Evolutionary conservation across 768 basidiomycete genomes (phyloP), one percentile per base, ranked within the genome.

Genomic region (Calocybe gangraenosa): DNA sequence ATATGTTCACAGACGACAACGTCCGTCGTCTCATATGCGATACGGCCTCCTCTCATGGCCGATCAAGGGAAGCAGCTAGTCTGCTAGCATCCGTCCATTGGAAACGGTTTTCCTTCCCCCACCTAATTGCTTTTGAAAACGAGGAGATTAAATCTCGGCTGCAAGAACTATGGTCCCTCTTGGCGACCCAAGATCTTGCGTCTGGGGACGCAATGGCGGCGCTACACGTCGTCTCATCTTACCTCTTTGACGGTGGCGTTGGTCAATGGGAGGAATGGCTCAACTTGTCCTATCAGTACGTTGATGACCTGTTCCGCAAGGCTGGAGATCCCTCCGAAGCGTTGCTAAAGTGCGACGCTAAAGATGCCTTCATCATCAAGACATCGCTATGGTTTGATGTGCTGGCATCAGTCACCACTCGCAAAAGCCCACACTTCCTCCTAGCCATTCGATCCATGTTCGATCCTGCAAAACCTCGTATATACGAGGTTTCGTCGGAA

Each of bases 301-400:
- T 82, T 37, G 60, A 68, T 42, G 50, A 52, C 28, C 55, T 82
- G 17, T 70, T 89, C 47, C 54, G 59, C 13, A 54, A 47, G 3
- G 71, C 57, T 53, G 54, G 55, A 23, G 68, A 71, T 19, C 70
- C 75, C 7, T 64, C 66, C 42, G 68, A 70, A 38, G 72, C 73
- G 6, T 69, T 87, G 10, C 47, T 67, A 25, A 45, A 50, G 13
- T 79, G 75, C 53, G 52, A 51, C 58, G 17, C 73, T 69, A 70
- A 79, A 68, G 65, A 73, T 68, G 61, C 76, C 65, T 90, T 90
- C 63, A 82, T 91, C 58, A 74, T 90, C 65, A 88, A 88, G 63
- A 84, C 88, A 20, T 80, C 85, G 13, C 81, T 91, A 44, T 92
- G 89, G 89, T 89, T 91, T 61, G 89, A 92, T 59, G 86, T 91